A percentile compares a stretch with the other conserved stretches of the same genome.
Evolutionary conservation across 140 eudicot genomes (phyloP).

Genomic region (Ambrosia hybrid): DNA sequence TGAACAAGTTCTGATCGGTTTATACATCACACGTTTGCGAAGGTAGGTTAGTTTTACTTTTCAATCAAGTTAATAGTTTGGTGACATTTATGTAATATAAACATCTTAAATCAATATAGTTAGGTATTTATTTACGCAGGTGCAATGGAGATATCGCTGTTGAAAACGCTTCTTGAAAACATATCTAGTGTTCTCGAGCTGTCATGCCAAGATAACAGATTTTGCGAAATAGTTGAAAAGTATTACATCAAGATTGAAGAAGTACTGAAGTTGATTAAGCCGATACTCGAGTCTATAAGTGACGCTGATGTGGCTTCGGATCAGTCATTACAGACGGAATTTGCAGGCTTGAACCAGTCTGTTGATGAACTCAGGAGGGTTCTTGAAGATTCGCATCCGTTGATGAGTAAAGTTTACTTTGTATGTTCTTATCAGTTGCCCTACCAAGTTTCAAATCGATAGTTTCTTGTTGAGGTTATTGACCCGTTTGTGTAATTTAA

Average conservation of each 20-base stretch:
- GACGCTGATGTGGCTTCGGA: constrained; percentile 50
- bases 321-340: constrained; percentile 55
- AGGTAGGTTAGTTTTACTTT: constrained; percentile 25
- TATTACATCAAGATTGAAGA: constrained; percentile 58
- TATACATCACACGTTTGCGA: constrained; percentile 19
- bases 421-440: constrained; percentile 45
- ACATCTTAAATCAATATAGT: not conserved
- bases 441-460: not conserved
- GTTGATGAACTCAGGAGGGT: constrained; percentile 66
- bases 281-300: constrained; percentile 51
- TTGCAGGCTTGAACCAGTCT: constrained; percentile 43
- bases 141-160: constrained; percentile 70
- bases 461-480: not conserved
- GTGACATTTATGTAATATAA: not conserved
- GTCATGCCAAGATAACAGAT: constrained; percentile 45
- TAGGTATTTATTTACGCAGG: constrained; percentile 29
- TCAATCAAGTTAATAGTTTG: constrained; percentile 3
- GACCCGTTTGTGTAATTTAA: constrained; percentile 12
- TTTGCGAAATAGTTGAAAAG: constrained; percentile 49
- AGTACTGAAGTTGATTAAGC: constrained; percentile 61
- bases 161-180: constrained; percentile 59
- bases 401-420: constrained; percentile 81
- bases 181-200: constrained; percentile 50
- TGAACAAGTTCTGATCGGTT: constrained; percentile 17
- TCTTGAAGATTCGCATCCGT: constrained; percentile 64